Conservation (phyloP, 208 protist genomes). For the Crithidia bombi region DNA sequence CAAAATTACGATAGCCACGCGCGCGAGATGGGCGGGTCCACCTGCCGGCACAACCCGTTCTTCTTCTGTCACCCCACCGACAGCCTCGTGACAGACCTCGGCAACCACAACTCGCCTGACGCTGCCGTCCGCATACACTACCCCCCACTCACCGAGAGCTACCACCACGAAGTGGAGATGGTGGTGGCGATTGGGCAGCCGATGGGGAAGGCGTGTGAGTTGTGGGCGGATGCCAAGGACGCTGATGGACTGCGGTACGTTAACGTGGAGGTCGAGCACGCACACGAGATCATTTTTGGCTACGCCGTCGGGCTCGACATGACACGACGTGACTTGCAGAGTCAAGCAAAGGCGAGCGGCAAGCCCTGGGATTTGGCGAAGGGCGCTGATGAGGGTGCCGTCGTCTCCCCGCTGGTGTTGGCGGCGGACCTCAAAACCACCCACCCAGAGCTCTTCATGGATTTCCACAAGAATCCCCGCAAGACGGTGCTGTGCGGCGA, state of each 20-base stretch:
- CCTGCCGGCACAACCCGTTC: conserved; percentile 59
- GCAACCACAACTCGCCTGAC: conserved; percentile 30
- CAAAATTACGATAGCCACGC: conserved; percentile 83
- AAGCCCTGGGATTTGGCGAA: conserved; percentile 89
- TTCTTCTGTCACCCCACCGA: conserved; percentile 87
- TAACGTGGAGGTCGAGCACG: conserved; percentile 56
- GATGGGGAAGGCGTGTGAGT: neutral
- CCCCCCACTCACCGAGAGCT: conserved; percentile 66
- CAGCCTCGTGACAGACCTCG: conserved; percentile 41
- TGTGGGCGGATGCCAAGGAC: conserved; percentile 10
- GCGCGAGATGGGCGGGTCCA: conserved; percentile 66
- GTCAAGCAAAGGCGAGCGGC: conserved; percentile 66
- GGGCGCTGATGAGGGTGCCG: conserved; percentile 75
- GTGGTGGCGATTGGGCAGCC: conserved; percentile 69
- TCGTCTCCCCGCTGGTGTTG: conserved; percentile 57
- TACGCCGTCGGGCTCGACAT: conserved; percentile 89
- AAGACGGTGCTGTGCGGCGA: conserved; percentile 34
- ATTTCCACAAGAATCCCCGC: conserved; percentile 8
- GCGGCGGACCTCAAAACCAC: conserved; percentile 34
- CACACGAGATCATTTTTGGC: conserved; percentile 63
- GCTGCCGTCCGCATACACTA: conserved; percentile 50
- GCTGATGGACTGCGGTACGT: conserved; percentile 20
- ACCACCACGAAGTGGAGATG: conserved; percentile 88
- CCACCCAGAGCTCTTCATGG: conserved; percentile 50
- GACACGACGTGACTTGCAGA: conserved; percentile 87